Conservation (phyloP, 768 basidiomycete species). For the Lactifluus echinatus region DNA sequence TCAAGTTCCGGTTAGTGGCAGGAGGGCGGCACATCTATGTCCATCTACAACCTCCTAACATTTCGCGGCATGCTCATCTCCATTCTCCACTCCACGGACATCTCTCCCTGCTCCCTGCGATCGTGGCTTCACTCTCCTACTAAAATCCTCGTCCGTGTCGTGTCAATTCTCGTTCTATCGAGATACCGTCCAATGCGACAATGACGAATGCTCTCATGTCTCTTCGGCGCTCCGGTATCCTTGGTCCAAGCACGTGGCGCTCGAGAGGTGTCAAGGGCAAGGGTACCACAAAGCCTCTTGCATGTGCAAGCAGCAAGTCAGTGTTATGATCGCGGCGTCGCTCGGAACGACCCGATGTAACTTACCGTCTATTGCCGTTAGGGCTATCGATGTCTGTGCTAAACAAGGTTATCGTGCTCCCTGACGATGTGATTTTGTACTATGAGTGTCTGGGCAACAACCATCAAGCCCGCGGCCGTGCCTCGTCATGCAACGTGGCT, state of each 20-base stretch:
- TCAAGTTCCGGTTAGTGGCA: neutral
- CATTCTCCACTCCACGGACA: neutral
- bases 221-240: neutral
- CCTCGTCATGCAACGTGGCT: neutral
- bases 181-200: neutral
- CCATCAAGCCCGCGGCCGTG: neutral
- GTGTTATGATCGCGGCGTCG: neutral
- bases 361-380: neutral
- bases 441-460: neutral
- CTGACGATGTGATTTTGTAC: neutral
- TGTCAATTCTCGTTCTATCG: neutral
- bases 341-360: neutral
- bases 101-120: neutral
- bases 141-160: neutral
- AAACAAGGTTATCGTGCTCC: neutral
- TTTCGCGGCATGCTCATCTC: neutral
- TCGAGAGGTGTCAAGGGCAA: neutral
- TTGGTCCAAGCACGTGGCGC: neutral
- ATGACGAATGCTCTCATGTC: neutral
- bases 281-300: neutral
- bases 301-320: neutral
- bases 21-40: neutral
- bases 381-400: neutral
- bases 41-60: neutral
- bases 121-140: neutral